Evolutionary conservation across 345 rosid species (phyloP).

Genomic region (Populus simonii): DNA sequence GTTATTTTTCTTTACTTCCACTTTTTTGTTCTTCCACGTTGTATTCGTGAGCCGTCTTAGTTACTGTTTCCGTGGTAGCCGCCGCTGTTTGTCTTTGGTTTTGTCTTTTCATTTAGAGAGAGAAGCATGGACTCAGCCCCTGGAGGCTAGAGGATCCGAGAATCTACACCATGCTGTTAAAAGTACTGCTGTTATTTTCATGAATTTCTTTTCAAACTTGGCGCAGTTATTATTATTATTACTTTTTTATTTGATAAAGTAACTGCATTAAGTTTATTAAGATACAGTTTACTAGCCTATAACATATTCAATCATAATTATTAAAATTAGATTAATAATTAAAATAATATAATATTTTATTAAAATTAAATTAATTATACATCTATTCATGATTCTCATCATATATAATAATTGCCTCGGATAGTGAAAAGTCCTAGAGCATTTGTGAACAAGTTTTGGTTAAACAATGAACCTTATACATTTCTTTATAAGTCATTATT

Average conservation of each 20-base stretch:
- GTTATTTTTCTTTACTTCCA: too few species aligned
- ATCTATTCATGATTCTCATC: too few species aligned
- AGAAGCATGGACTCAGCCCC: neutral
- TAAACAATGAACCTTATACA: accelerated
- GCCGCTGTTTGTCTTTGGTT: neutral
- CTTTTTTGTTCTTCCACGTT: constrained; percentile 5
- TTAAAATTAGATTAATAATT: too few species aligned
- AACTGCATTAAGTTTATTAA: too few species aligned
- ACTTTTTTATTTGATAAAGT: too few species aligned
- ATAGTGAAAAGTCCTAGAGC: accelerated
- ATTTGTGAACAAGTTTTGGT: accelerated
- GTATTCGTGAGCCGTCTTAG: constrained; percentile 15
- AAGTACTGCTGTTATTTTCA: neutral
- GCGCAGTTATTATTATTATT: too few species aligned
- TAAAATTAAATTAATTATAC: too few species aligned
- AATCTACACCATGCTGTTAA: neutral
- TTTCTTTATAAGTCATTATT: too few species aligned
- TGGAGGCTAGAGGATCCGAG: neutral
- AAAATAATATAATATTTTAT: too few species aligned
- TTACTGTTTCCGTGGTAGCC: constrained; percentile 22
- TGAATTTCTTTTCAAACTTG: too few species aligned
- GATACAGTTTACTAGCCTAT: too few species aligned
- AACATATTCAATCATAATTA: too few species aligned
- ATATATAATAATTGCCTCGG: accelerated
- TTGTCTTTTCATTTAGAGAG: neutral